Base-by-base conservation (phyloP, 768 basidiomycete species). In the Agrocybe praecox region DNA sequence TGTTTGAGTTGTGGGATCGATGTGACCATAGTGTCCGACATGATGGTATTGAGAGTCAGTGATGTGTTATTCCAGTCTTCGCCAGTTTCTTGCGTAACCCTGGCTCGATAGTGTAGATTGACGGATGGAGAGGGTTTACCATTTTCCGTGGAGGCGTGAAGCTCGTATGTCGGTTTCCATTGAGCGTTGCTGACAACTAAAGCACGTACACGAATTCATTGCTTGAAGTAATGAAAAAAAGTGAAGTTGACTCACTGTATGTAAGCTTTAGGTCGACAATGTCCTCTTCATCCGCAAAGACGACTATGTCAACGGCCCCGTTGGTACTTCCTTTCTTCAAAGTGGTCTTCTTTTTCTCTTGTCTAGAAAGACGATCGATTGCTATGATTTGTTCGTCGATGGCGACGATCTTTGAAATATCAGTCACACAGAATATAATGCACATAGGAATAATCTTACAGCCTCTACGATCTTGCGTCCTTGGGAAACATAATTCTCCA, bases 151-250 rank as follows among this genome's bases (percentile, higher is more conserved):
- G 73, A 74, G 2, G 84, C 83, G 56, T 84, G 80, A 0, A 88
- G 74, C 59, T 87, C 86, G 61, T 87, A 87, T 4, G 76, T 76
- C 2, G 85, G 81, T 17, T 67, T 65, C 85, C 85, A 87, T 21
- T 66, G 67, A 1, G 79, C 81, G 29, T 78, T 69, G 46, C 65
- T 71, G n/a, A 88, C 85, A 49, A 84, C 86, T 85, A 57, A 12
- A 40, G 21, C 21, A 52, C 45, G 32, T 32, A 29, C 44, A 47
- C 19, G 24, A 44, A 19, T 55, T 12, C 43, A 26, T 21, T 11
- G 55, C 43, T 2, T 22, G 40, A 21, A 22, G 22, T 29, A 18
- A 14, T 48, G 42, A 18, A n/a, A 34, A 2, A 19, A 46, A 12
- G 24, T 19, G 12, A 22, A 7, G 23, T 51, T 36, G 15, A 69